Base-by-base conservation (phyloP, 805 yeast genomes). In the Lachancea thermotolerans region DNA sequence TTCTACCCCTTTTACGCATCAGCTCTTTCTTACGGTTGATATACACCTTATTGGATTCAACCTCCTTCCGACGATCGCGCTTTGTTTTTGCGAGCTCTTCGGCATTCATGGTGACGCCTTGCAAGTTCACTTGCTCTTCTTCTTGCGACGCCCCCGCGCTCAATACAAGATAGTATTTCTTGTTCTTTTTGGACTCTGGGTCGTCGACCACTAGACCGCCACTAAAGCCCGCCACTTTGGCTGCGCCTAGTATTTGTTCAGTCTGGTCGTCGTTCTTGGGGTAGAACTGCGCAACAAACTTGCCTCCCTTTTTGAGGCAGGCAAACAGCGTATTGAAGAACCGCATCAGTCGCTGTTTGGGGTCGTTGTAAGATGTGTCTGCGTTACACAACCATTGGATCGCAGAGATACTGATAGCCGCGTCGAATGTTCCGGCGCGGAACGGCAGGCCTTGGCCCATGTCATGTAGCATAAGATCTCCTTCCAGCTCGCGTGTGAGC, bases 301-400 rank as follows among this genome's bases (percentile, higher is more conserved):
- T 93, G 6, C 99, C 99, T 40, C 99, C 99, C 61, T 95, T 78
- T 59, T 78, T 83, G 65, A 93, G 72, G 31, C 88, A 72, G 0
- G 96, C 88, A 65, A 86, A 93, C 42, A 93, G 70, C 0, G 96
- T 82, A 64, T 85, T 85, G 74, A 93, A 93, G 59, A 93, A 93
- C 39, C 85, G 70, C 66, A 82, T 70, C 44, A 88, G 67, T 64
- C 99, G 78, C 57, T 75, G 76, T 60, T 83, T 82, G 17, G 99
- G 99, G 59, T 90, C 95, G 44, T 81, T 82, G 34, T 74, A 72
- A 2, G 87, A 66, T 5, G 87, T 75, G 64, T 93, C 99, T 2
- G 98, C 98, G 63, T 93, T 93, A 70, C 97, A 90, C 35, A 93
- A 76, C 99, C 99, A 93, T 65, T 93, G 99, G 42, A 93, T 89